Conservation (phyloP, 169 alveolate species). For the Plasmodium cynomolgi region DNA sequence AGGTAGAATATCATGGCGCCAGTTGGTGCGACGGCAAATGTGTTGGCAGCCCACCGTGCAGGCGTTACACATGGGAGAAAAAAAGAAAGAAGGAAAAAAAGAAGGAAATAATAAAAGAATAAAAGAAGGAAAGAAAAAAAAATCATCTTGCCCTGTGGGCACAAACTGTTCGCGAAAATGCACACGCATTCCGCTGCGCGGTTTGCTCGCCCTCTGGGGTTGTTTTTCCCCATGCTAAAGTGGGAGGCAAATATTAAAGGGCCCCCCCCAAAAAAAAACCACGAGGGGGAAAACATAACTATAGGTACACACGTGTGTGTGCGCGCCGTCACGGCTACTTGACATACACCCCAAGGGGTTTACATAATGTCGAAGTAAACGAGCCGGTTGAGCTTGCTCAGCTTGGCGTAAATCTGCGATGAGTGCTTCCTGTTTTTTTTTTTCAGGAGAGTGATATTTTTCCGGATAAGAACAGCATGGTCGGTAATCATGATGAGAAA, state of each 20-base stretch:
- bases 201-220: background rate
- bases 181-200: background rate
- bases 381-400: constrained; percentile 48
- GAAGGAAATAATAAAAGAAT: too few species aligned
- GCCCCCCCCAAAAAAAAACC: background rate
- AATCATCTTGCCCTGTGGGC: background rate
- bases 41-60: background rate
- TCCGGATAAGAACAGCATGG: constrained; percentile 72
- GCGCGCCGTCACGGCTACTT: background rate
- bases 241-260: background rate
- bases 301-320: background rate
- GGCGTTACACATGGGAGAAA: background rate
- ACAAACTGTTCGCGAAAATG: background rate
- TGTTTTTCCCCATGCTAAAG: background rate
- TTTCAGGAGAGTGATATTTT: constrained; percentile 62
- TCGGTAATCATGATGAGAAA: constrained; percentile 67
- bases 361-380: constrained; percentile 59
- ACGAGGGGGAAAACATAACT: background rate
- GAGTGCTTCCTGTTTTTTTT: constrained; percentile 68
- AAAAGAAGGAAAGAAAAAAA: too few species aligned
- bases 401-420: constrained; percentile 69
- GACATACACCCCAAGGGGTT: background rate
- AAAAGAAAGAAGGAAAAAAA: background rate
- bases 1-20: background rate
- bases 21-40: background rate